These are phyloP conservation scores for Marvania coccoides DNA, from an alignment of 139 green algal species.

Conservation along the genomic window DNA sequence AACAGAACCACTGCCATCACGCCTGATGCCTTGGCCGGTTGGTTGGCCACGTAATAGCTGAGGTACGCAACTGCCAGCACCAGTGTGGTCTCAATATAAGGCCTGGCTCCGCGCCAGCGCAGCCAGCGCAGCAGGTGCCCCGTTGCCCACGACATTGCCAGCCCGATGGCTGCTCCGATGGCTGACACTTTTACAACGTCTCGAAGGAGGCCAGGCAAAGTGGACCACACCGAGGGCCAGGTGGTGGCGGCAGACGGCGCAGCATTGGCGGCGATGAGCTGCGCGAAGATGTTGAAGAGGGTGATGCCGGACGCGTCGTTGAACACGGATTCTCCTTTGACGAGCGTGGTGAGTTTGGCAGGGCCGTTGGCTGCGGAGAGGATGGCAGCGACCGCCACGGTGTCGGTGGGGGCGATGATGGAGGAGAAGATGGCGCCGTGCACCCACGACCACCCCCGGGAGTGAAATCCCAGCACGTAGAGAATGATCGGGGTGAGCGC, in stretches of 20 bases:
- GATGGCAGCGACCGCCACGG: conserved; percentile 54
- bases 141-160: conserved; percentile 37
- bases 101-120: conserved; percentile 26
- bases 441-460: conserved; percentile 44
- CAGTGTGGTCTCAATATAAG: conserved; percentile 45
- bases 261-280: background rate
- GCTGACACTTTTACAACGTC: background rate
- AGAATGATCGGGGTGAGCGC: conserved; percentile 66
- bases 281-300: conserved; percentile 63
- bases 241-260: background rate
- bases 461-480: conserved; percentile 39
- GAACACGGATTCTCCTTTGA: conserved; percentile 73
- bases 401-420: conserved; percentile 67
- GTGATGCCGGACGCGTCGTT: conserved; percentile 68
- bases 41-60: conserved; percentile 64
- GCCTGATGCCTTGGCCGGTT: conserved; percentile 17
- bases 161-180: conserved; percentile 48
- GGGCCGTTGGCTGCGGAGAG: conserved; percentile 56
- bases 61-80: conserved; percentile 66
- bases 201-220: background rate
- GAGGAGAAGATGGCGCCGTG: conserved; percentile 53
- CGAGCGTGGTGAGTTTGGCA: conserved; percentile 43
- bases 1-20: conserved; percentile 85
- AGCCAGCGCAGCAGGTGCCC: conserved; percentile 47
- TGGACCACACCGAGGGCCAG: background rate